Base-by-base conservation (phyloP, 352 stramenopile genomes). In the Pythium guiyangense region DNA sequence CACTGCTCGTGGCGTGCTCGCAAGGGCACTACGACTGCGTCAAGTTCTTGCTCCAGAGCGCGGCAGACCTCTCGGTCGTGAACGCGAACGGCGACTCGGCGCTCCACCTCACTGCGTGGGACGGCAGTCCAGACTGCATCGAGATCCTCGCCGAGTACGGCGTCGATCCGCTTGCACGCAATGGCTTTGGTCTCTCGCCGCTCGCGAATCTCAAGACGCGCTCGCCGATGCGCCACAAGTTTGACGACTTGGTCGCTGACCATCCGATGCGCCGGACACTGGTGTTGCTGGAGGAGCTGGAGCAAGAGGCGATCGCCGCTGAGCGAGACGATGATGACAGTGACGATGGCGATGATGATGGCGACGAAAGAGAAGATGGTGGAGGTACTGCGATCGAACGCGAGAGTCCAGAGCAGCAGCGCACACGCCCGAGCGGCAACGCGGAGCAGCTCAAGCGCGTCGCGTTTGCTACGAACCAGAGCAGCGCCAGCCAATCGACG, bases 41-140 rank as follows among this genome's bases (percentile, higher is more conserved):
- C 35, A 79, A 82, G 54, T 93, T 91, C 26, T 60, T 93, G 9
- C 57, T 93, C 0, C 75, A 91, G 57, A 91, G 79, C 31, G 84
- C 84, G 17, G 77, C 71, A 18, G 88, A 77, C 40, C 66, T 89
- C 14, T 26, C 44, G 3, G 65, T 63, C 11, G 58, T 65, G 39
- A 89, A 90, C 29, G 49, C 62, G 1, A 73, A 64, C 43, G 69
- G 71, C 4, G 67, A 90, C 51, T 77, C 83, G 4, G 73, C 79
- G 8, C 63, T 93, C 10, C 80, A 93, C 55, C 62, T 89, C 3
- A 77, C 83, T 1, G 81, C 77, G 3, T 87, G 77, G 73, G 74
- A 88, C 37, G 76, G 76, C 3, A 88, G 72, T 46, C 65, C 81
- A 22, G 71, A 70, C 11, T 89, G 79, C 48, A 69, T 89, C 9